Base-by-base conservation (phyloP, 2,329 filamentous ascomycete species). In the Cercospora beticola region DNA sequence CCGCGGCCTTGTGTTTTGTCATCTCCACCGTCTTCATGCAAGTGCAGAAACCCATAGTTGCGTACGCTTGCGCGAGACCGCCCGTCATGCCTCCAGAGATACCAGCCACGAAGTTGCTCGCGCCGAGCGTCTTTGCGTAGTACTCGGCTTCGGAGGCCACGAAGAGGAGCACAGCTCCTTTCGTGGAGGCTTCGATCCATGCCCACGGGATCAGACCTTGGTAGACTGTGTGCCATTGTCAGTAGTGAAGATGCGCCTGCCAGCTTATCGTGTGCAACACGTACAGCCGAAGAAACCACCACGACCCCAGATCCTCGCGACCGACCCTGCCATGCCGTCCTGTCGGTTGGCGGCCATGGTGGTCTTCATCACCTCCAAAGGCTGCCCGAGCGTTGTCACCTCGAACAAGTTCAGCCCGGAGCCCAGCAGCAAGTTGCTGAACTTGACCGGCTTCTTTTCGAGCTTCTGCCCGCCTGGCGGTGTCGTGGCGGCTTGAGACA, bases 1-100 rank as follows among this genome's bases (percentile, higher is more conserved):
- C 90, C 14, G 92, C 93, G 79, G 95, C 86, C 88, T 98, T 98
- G 87, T 95, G 91, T 85, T 97, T 96, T 79, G 95, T 99, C 83
- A 99, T 99, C 83, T 99, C 95, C 74, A 98, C 95, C 72, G 95
- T 99, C 90, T 99, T 99, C 95, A 99, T 99, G 88, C 95, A 99
- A 71, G 95, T 99, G 85, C 95, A 99, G 89, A 99, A 99, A 75
- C 95, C 95, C 94, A 99, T 99, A 81, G 95, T 99, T 74, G 95
- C 95, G 82, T 99, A 99, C 69, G 95, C 95, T 85, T 99, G 95
- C 58, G 94, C 95, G 68, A 99, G 89, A 87, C 95, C 95, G 80
- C 95, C 95, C 23, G 89, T 87, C 86, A 99, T 93, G 82, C 95
- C 95, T 78, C 95, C 95, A 33, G 86, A 80, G 83, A 99, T 98